Evolutionary conservation across 495 filamentous ascomycete species (phyloP), one percentile per base, ranked within the genome.

Genomic region (Lasiosphaeria hispida): DNA sequence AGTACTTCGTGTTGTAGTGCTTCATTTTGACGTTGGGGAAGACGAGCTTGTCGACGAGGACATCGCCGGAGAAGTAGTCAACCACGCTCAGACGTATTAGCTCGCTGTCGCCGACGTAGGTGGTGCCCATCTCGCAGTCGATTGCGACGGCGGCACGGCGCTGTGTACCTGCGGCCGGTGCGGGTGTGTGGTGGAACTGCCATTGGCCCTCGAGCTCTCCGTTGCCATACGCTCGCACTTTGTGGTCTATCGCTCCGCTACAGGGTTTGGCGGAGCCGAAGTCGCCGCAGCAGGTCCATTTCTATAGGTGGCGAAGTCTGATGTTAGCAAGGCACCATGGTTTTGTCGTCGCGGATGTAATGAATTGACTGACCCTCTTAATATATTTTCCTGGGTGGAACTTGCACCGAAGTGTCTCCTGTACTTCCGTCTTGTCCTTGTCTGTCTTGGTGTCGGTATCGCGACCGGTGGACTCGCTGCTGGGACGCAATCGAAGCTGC

Each of bases 121-220:
- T 41, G 0, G 65, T 64, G 3, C 77, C 77, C 74, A 80, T 80
- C 57, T 82, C 78, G 58, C 79, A 82, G 63, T 80, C 75, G n/a
- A 83, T 60, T 6, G 71, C 77, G 7, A 82, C 65, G 1, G 72
- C 74, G 5, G 47, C 0, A 6, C 60, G 55, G 35, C 53, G 57
- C 23, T 30, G n/a, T n/a, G n/a, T n/a, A n/a, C n/a, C n/a, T n/a
- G n/a, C n/a, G 33, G 1, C 18, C 19, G 34, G 10, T 17, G 5
- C 10, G 8, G 56, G 41, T 7, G 60, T 63, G 0, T n/a, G 14
- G 0, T 55, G 2, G 56, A 59, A 63, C 3, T 52, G 50, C 60
- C 60, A 63, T 7, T 55, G 60, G 4, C 8, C 0, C 23, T 52
- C 13, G 10, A 56, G 37, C 10, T 2, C 35, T 15, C 38, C 17